Evolutionary conservation across 225 moss, liverwort and hornwort species (phyloP), one percentile per base, ranked within the genome.

Genomic region (Marchantia paleacea): DNA sequence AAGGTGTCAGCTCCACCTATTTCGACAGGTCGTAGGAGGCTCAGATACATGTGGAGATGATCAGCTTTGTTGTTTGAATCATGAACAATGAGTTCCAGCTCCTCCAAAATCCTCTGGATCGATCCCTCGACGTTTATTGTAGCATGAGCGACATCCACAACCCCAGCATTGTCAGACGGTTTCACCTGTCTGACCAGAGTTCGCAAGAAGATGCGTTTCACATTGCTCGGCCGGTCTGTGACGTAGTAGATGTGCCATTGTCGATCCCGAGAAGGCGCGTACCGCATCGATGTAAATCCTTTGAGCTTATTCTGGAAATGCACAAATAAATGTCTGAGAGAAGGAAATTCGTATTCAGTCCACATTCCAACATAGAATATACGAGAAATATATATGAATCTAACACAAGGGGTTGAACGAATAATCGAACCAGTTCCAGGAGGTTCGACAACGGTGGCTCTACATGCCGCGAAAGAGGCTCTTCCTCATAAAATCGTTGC

Each of bases 171-270:
- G 18, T 54, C 69, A 70, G 87, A 80, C 19, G 87, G 84, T 62
- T 93, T 90, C 13, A 88, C 88, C 81, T 93, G 92, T 62, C 97
- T 91, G 52, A 99, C 85, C 1, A 99, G 80, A 51, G 93, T 90
- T 82, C 97, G 89, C 83, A 89, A 49, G 54, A 95, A 99, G 85
- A 90, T 89, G 70, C 95, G 87, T 26, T 85, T 90, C 19, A 91
- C 85, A 49, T 87, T 89, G 15, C 87, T 87, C 69, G 95, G 90
- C 10, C 82, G 85, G 74, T 99, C 97, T 12, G 83, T 87, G 51
- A 94, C 90, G 26, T 89, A 84, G 72, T 99, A 99, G 10, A 90
- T 88, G 79, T 95, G 95, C 97, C 97, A 97, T 80, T 99, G 97
- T 52, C 97, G 89, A 89, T 95, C 95, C 65, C 97, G 89, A 47